These are phyloP conservation scores for Sporothrix schenckii DNA, from an alignment of 2,329 filamentous ascomycete genomes.

Conservation along the genomic window DNA sequence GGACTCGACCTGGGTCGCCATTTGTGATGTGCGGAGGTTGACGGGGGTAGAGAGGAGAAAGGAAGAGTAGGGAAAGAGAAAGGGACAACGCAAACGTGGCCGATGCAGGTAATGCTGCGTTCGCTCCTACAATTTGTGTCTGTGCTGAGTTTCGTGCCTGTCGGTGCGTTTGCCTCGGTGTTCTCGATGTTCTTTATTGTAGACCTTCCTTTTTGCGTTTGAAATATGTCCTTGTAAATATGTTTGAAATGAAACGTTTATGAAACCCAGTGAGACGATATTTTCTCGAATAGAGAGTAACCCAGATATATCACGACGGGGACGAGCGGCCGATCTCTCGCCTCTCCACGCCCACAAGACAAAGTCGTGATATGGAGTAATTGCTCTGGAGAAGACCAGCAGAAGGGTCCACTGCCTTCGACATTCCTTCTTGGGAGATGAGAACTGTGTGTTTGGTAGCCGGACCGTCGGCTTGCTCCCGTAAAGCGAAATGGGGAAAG, in stretches of 20 bases:
- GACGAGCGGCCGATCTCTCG: background rate
- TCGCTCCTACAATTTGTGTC: constrained; percentile 9
- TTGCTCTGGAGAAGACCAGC: background rate
- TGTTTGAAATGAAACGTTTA: too few relatives aligned
- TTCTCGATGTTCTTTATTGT: background rate
- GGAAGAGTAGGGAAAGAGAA: background rate
- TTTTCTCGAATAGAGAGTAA: too few relatives aligned
- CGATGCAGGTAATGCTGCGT: constrained; percentile 2
- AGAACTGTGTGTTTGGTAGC: background rate
- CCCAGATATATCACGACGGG: background rate
- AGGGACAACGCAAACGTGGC: background rate
- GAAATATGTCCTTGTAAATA: too few relatives aligned
- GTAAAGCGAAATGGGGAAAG: background rate
- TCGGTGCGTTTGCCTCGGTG: background rate
- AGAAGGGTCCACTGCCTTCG: background rate
- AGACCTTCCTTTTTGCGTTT: background rate
- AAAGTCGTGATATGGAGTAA: constrained; percentile 14
- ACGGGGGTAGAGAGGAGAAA: background rate
- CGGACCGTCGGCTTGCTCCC: background rate
- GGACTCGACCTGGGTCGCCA: constrained; percentile 9
- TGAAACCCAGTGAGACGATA: too few relatives aligned
- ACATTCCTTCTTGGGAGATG: constrained; percentile 7
- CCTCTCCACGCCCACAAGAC: background rate
- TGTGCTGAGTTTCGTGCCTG: background rate
- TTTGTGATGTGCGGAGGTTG: constrained; percentile 5